A percentile compares a stretch with the other conserved stretches of the same genome.
These are phyloP conservation scores for Melampsora occidentalis DNA, from an alignment of 1,284 basidiomycete genomes.

Conservation along the genomic window DNA sequence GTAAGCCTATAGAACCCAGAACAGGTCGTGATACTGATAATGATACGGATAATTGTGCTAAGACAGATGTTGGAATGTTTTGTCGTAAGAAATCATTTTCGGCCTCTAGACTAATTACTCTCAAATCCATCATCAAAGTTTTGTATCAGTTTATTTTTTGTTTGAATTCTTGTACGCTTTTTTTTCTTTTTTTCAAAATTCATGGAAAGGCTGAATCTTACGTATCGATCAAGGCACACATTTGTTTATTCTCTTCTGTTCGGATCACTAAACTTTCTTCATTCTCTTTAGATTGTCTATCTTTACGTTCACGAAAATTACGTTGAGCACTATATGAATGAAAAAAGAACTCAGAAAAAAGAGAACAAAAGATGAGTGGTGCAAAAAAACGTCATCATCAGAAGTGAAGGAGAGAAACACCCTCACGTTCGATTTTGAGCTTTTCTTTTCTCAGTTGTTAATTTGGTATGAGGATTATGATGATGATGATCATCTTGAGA, in stretches of 20 bases:
- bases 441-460: constrained; percentile 35
- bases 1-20: too few species aligned
- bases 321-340: constrained; percentile 17
- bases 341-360: too few species aligned
- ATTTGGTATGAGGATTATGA: not conserved
- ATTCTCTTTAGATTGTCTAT: constrained; percentile 27
- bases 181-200: too few species aligned
- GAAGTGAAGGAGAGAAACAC: not conserved
- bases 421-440: constrained; percentile 35
- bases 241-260: constrained; percentile 32
- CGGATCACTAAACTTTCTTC: constrained; percentile 29
- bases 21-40: not conserved
- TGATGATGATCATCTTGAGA: too few species aligned
- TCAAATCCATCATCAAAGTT: too few species aligned
- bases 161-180: too few species aligned
- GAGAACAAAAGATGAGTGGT: not conserved
- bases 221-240: constrained; percentile 16
- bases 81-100: constrained; percentile 25
- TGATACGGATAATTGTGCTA: not conserved
- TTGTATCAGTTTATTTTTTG: too few species aligned
- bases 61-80: not conserved
- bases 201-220: not conserved
- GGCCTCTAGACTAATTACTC: constrained; percentile 5
- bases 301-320: constrained; percentile 32
- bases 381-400: not conserved